A percentile compares a stretch with the other conserved stretches of the same genome.
Evolutionary conservation across 192 early-diverging fungal species (phyloP).

Genomic region (Pilaira anomala): DNA sequence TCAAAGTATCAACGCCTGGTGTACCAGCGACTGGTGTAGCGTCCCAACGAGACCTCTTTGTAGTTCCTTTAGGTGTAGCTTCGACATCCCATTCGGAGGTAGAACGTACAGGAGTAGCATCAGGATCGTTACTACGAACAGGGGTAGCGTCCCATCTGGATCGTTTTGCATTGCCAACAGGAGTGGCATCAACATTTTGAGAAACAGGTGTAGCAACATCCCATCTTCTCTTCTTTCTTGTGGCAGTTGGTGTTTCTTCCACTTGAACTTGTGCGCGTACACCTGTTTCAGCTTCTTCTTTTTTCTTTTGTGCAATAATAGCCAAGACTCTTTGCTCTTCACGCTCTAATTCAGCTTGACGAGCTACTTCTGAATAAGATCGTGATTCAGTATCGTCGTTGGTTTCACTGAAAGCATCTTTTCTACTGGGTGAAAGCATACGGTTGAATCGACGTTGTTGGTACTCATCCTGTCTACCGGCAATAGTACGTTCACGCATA

Average conservation of each 20-base stretch:
- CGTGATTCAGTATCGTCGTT: conserved; percentile 47
- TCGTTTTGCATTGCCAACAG: conserved; percentile 31
- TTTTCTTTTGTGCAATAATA: conserved; percentile 71
- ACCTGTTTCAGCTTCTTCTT: conserved; percentile 46
- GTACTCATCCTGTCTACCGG: conserved; percentile 86
- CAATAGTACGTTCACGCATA: conserved; percentile 55
- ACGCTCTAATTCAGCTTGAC: conserved; percentile 78
- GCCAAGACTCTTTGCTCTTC: conserved; percentile 71
- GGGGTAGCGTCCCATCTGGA: conserved; percentile 83
- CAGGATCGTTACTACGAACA: conserved; percentile 44
- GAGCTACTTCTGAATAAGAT: conserved; percentile 85
- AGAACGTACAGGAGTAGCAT: conserved; percentile 73
- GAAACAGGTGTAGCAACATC: conserved; percentile 59
- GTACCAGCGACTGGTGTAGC: conserved; percentile 68
- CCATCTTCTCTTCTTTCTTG: conserved; percentile 76
- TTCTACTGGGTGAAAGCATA: conserved; percentile 75
- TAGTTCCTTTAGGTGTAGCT: conserved; percentile 64
- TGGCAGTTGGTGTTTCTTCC: conserved; percentile 14
- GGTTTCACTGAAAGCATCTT: conserved; percentile 68
- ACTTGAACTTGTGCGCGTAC: conserved; percentile 31
- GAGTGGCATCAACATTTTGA: conserved; percentile 43
- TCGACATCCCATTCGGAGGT: conserved; percentile 64
- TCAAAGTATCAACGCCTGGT: conserved; percentile 36
- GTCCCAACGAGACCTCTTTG: conserved; percentile 92
- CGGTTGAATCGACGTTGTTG: conserved; percentile 76